These are phyloP conservation scores for Pistacia vera DNA, from an alignment of 345 rosid genomes.

Conservation along the genomic window DNA sequence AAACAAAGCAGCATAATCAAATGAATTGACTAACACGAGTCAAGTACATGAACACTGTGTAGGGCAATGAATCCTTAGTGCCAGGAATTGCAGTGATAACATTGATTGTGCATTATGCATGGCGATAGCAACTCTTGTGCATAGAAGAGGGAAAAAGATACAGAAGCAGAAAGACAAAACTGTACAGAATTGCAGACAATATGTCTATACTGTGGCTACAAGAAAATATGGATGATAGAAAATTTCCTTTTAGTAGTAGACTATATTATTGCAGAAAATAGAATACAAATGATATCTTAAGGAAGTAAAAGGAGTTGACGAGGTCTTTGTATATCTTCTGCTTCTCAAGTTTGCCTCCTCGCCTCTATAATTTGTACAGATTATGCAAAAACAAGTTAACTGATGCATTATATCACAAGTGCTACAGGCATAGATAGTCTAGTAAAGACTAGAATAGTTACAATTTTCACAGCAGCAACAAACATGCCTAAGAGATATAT, in stretches of 20 bases:
- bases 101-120: not conserved
- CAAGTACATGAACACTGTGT: not conserved
- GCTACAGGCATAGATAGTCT: not conserved
- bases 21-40: not conserved
- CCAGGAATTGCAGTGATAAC: not conserved
- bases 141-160: not conserved
- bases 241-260: not conserved
- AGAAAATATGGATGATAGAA: not conserved
- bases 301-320: not conserved
- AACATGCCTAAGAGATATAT: not conserved
- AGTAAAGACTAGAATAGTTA: not conserved
- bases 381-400: not conserved
- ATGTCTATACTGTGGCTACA: not conserved
- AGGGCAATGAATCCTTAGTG: not conserved
- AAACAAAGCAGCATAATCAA: not conserved
- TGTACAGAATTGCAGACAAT: too few species aligned
- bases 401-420: conserved; percentile 1
- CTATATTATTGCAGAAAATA: not conserved
- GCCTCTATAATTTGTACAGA: not conserved
- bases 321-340: not conserved
- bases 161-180: not conserved
- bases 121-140: not conserved
- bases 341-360: not conserved
- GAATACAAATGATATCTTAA: not conserved
- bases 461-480: not conserved